Percentiles rank a stretch among this genome's conserved stretches.
Conservation (phyloP, 2,329 filamentous ascomycete genomes). For the Lasiodiplodia sp. region DNA sequence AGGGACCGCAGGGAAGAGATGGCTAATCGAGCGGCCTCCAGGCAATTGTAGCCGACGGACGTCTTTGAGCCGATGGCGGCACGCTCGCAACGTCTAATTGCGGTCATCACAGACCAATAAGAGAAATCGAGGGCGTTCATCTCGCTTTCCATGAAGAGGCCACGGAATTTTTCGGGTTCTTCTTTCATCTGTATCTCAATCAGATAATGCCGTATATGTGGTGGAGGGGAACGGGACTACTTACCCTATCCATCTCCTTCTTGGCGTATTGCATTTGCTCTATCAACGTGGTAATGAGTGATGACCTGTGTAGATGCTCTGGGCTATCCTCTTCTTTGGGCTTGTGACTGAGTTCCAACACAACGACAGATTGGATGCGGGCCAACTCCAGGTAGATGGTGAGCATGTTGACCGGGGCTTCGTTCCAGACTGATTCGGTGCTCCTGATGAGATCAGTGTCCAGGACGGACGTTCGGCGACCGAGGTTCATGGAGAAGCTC, state of each 20-base stretch:
- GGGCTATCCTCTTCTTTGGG: conserved; percentile 29
- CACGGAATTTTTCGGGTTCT: conserved; percentile 29
- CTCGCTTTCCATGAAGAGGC: conserved; percentile 38
- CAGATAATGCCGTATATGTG: neutral
- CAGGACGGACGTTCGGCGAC: conserved; percentile 38
- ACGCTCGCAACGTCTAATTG: conserved; percentile 40
- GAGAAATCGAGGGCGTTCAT: conserved; percentile 37
- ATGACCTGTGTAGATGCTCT: conserved; percentile 33
- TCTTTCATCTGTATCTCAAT: conserved; percentile 32
- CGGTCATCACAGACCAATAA: conserved; percentile 43
- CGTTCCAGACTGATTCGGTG: conserved; percentile 33
- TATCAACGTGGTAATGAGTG: conserved; percentile 26
- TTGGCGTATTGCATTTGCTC: conserved; percentile 5
- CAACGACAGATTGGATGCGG: conserved; percentile 40
- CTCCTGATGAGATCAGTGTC: conserved; percentile 35
- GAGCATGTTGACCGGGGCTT: conserved; percentile 36
- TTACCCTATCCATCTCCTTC: neutral
- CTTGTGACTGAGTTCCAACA: neutral
- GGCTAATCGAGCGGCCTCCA: conserved; percentile 41
- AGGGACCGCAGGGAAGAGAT: conserved; percentile 39
- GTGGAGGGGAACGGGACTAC: conserved; percentile 31
- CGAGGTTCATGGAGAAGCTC: conserved; percentile 40
- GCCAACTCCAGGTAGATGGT: conserved; percentile 39
- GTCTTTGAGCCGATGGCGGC: conserved; percentile 39
- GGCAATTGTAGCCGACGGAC: conserved; percentile 40